phyloP scores from a whole-genome alignment of 2,329 filamentous ascomycete genomes.

The Ascochyta koolunga region DNA sequence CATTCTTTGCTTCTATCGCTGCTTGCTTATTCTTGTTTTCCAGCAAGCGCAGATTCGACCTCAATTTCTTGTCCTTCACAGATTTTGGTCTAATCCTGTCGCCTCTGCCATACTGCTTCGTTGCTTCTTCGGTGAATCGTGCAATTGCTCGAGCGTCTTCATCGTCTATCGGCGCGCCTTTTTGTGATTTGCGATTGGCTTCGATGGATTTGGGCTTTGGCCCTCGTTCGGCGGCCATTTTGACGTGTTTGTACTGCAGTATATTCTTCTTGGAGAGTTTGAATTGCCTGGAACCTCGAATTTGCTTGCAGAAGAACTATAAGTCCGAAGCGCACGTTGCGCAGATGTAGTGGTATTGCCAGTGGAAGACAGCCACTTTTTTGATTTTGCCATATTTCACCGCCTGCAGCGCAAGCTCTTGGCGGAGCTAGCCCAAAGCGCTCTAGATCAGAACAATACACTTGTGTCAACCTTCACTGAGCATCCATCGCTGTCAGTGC shows the following conservation, averaged over 20 bases:
- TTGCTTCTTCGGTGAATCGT: conserved; percentile 56
- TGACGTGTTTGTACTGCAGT: background rate
- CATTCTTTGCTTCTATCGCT: conserved; percentile 84
- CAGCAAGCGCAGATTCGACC: conserved; percentile 76
- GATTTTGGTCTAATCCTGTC: conserved; percentile 72
- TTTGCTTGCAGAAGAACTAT: background rate
- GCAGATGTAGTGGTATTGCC: background rate
- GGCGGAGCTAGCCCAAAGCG: conserved; percentile 1
- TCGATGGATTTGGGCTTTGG: conserved; percentile 20
- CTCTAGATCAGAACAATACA: too few species aligned
- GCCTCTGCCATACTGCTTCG: conserved; percentile 84
- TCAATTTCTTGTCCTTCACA: conserved; percentile 88
- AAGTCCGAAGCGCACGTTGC: background rate
- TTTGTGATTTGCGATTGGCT: conserved; percentile 30
- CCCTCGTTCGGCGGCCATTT: conserved; percentile 33
- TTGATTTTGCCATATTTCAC: conserved; percentile 14
- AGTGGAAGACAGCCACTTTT: too few species aligned
- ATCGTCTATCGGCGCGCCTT: conserved; percentile 27
- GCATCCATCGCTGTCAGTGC: too few species aligned
- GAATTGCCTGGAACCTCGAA: too few species aligned
- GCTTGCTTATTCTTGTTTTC: conserved; percentile 86
- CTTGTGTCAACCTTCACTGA: too few species aligned
- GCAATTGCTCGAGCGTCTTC: conserved; percentile 39
- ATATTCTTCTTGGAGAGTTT: background rate
- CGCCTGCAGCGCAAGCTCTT: conserved; percentile 15